Evolutionary conservation across 495 filamentous ascomycete genomes (phyloP).

Genomic region (Delitschia confertaspora): DNA sequence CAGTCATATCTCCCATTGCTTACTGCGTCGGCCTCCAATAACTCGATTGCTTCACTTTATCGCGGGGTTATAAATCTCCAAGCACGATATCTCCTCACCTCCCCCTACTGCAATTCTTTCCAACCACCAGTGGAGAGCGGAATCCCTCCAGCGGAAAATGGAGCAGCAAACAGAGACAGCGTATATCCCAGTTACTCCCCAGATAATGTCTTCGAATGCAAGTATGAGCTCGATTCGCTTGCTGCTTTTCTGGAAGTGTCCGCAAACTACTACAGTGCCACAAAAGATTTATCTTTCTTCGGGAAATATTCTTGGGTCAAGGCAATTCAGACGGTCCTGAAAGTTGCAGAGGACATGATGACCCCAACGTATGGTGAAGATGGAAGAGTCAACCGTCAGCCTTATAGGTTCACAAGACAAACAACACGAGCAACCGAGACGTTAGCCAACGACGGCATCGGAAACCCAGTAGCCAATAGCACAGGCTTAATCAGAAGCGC

Average conservation of each 20-base stretch:
- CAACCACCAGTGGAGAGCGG: conserved; percentile 50
- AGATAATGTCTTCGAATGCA: conserved; percentile 52
- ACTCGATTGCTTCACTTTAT: conserved; percentile 51
- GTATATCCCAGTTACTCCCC: conserved; percentile 44
- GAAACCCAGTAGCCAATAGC: conserved; percentile 47
- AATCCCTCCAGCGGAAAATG: conserved; percentile 42
- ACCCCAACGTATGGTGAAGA: conserved; percentile 48
- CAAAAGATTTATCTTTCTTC: conserved; percentile 50
- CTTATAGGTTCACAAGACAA: conserved; percentile 50
- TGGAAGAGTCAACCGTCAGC: conserved; percentile 44
- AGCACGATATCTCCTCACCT: conserved; percentile 49
- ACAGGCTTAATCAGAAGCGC: conserved; percentile 55
- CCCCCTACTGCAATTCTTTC: conserved; percentile 58
- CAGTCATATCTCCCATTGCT: conserved; percentile 53
- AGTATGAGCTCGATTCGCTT: conserved; percentile 61
- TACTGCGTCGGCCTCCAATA: conserved; percentile 40
- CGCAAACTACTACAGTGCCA: conserved; percentile 48
- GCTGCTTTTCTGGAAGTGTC: conserved; percentile 58
- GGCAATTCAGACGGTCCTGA: conserved; percentile 46
- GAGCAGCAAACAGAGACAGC: conserved; percentile 40
- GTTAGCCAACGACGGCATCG: conserved; percentile 51
- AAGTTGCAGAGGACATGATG: conserved; percentile 51
- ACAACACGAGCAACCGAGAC: conserved; percentile 53
- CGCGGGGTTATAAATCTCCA: conserved; percentile 60
- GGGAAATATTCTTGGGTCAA: conserved; percentile 51